phyloP scores from a whole-genome alignment of 2,329 filamentous ascomycete species.

The Emydomyces testavorans region DNA sequence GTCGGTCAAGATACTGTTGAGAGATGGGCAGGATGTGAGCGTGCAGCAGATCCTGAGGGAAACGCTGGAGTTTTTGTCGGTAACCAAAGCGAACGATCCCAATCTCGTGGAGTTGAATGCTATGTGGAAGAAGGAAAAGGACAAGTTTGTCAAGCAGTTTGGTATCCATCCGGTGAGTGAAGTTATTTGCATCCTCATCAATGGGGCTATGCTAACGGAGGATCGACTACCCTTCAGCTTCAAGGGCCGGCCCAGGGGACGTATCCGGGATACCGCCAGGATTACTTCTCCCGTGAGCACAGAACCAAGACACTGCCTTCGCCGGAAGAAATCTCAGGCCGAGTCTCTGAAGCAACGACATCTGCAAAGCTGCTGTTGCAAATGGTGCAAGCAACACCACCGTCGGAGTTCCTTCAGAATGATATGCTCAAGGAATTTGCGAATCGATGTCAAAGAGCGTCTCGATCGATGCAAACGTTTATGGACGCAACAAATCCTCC shows the following conservation, averaged over 20 bases:
- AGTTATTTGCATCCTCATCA: background rate
- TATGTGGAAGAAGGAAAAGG: conserved; percentile 88
- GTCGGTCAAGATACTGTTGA: conserved; percentile 62
- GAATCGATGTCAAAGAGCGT: conserved; percentile 70
- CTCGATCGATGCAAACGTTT: conserved; percentile 71
- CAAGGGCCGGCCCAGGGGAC: conserved; percentile 5
- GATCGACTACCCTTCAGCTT: background rate
- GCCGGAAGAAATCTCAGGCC: conserved; percentile 63
- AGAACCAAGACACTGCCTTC: conserved; percentile 44
- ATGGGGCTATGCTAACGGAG: background rate
- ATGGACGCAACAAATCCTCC: conserved; percentile 67
- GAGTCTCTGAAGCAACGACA: conserved; percentile 80
- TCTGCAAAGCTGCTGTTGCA: conserved; percentile 88
- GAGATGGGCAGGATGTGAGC: conserved; percentile 57
- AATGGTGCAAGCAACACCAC: conserved; percentile 73
- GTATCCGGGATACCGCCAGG: conserved; percentile 13
- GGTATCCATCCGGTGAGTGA: conserved; percentile 34
- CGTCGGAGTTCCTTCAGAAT: conserved; percentile 62
- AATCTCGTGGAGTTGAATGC: conserved; percentile 58
- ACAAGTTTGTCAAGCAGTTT: conserved; percentile 45
- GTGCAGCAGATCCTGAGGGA: conserved; percentile 81
- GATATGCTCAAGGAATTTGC: conserved; percentile 91
- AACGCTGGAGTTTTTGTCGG: conserved; percentile 67
- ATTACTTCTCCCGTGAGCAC: conserved; percentile 17
- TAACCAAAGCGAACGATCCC: conserved; percentile 60